A percentile compares a stretch with the other conserved stretches of the same genome.
These are phyloP conservation scores for Xylaria sp. DNA, from an alignment of 2,329 filamentous ascomycete species.

Conservation along the genomic window DNA sequence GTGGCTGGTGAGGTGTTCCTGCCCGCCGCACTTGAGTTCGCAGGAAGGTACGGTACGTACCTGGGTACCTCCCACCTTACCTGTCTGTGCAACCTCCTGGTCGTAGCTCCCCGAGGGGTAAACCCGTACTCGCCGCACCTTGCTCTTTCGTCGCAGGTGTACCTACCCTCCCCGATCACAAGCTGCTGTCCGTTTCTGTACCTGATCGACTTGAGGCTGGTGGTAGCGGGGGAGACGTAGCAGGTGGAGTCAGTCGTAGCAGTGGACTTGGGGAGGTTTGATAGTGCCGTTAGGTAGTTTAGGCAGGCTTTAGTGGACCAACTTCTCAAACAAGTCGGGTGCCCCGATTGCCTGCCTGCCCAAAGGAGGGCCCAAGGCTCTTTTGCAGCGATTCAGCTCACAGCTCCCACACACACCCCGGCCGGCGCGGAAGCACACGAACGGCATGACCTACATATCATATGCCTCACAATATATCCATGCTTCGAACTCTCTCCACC, in stretches of 20 bases:
- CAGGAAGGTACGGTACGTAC: too few species aligned
- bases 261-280: background rate
- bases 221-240: too few species aligned
- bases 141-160: too few species aligned
- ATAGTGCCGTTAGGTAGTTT: background rate
- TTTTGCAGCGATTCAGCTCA: background rate
- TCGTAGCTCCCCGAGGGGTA: too few species aligned
- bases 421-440: background rate
- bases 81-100: too few species aligned
- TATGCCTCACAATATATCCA: background rate
- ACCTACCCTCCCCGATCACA: too few species aligned
- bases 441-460: background rate
- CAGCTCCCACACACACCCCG: background rate
- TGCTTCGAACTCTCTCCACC: background rate
- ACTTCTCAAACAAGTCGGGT: background rate
- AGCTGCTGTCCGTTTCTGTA: too few species aligned
- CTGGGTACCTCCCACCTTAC: too few species aligned
- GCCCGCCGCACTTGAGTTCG: too few species aligned
- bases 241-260: too few species aligned
- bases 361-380: background rate
- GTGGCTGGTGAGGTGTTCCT: constrained; percentile 2
- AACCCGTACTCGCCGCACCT: too few species aligned
- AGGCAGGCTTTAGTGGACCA: background rate
- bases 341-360: background rate
- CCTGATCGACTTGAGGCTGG: too few species aligned